phyloP scores from a whole-genome alignment of 1,139 yeast species.

The Suhomyces kunorum region DNA sequence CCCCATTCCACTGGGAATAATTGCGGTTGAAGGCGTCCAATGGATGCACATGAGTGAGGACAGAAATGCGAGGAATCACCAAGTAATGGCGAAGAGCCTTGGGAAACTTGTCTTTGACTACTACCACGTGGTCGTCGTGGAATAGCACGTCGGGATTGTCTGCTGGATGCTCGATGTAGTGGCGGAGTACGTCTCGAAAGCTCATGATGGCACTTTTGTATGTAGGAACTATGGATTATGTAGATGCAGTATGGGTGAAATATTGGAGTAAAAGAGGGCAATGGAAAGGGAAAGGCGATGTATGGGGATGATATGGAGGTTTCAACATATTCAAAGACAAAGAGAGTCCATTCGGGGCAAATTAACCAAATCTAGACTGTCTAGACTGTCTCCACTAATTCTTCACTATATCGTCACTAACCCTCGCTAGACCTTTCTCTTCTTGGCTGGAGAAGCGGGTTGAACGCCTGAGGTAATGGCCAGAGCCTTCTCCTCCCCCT shows the following conservation, averaged over 20 bases:
- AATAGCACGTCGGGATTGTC: slow-evolving; percentile 27
- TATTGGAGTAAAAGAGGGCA: not conserved
- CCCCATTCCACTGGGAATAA: slow-evolving; percentile 16
- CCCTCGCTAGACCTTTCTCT: slow-evolving; percentile 17
- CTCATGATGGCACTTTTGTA: slow-evolving; percentile 26
- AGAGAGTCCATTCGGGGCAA: too few species aligned
- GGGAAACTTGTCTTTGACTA: slow-evolving; percentile 63
- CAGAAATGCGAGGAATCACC: slow-evolving; percentile 54
- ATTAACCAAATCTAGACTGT: too few species aligned
- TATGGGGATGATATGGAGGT: too few species aligned
- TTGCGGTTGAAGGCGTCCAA: slow-evolving; percentile 47
- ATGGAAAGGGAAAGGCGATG: too few species aligned
- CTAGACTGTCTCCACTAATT: too few species aligned
- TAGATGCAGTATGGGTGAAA: not conserved
- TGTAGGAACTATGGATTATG: slow-evolving; percentile 1
- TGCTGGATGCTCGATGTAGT: slow-evolving; percentile 35
- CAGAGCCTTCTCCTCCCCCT: not conserved
- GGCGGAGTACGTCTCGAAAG: slow-evolving; percentile 36
- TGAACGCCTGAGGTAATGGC: slow-evolving; percentile 9
- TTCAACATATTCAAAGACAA: too few species aligned
- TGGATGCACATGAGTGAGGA: slow-evolving; percentile 52
- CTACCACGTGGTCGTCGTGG: slow-evolving; percentile 54
- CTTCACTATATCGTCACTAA: too few species aligned
- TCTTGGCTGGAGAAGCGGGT: slow-evolving; percentile 12
- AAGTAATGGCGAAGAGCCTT: slow-evolving; percentile 64